A percentile compares a stretch with the other conserved stretches of the same genome.
These are phyloP conservation scores for Pyrenophora graminea DNA, from an alignment of 2,329 filamentous ascomycete genomes.

Conservation along the genomic window DNA sequence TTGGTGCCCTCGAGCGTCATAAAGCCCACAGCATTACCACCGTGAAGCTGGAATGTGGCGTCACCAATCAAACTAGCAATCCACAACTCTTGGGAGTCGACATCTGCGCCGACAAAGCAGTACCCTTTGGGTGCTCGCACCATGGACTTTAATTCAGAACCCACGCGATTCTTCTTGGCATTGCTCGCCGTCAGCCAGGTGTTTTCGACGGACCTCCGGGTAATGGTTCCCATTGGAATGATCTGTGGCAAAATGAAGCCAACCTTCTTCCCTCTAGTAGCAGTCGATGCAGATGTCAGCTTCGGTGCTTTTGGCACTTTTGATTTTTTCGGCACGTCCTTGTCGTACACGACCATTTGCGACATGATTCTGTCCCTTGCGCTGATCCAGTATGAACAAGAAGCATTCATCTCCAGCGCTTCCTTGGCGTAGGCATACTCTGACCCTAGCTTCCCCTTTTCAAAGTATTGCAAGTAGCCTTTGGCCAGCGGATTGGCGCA, in stretches of 20 bases:
- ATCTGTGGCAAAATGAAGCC: slow-evolving; percentile 94
- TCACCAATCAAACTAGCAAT: slow-evolving; percentile 95
- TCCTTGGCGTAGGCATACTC: slow-evolving; percentile 91
- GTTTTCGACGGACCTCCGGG: slow-evolving; percentile 90
- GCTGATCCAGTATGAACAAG: slow-evolving; percentile 98
- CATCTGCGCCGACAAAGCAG: slow-evolving; percentile 92
- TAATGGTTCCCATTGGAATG: slow-evolving; percentile 98
- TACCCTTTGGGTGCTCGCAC: slow-evolving; percentile 89
- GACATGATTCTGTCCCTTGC: slow-evolving; percentile 88
- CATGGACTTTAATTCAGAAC: slow-evolving; percentile 97
- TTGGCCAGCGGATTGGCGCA: slow-evolving; percentile 91
- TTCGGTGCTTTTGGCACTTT: slow-evolving; percentile 46
- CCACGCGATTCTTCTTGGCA: slow-evolving; percentile 92
- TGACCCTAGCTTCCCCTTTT: slow-evolving; percentile 83
- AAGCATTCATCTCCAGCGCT: slow-evolving; percentile 96
- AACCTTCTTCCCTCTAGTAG: slow-evolving; percentile 38
- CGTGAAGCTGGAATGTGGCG: slow-evolving; percentile 91
- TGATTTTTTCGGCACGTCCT: slow-evolving; percentile 52
- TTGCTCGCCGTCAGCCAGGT: slow-evolving; percentile 98
- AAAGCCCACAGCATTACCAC: slow-evolving; percentile 95
- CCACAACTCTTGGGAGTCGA: slow-evolving; percentile 97
- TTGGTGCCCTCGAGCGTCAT: slow-evolving; percentile 99
- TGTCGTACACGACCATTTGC: slow-evolving; percentile 91
- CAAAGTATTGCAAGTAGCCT: slow-evolving; percentile 86
- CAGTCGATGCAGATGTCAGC: slow-evolving; percentile 27